Conservation (phyloP, 1,284 basidiomycete species). For the Puccinia horiana region DNA sequence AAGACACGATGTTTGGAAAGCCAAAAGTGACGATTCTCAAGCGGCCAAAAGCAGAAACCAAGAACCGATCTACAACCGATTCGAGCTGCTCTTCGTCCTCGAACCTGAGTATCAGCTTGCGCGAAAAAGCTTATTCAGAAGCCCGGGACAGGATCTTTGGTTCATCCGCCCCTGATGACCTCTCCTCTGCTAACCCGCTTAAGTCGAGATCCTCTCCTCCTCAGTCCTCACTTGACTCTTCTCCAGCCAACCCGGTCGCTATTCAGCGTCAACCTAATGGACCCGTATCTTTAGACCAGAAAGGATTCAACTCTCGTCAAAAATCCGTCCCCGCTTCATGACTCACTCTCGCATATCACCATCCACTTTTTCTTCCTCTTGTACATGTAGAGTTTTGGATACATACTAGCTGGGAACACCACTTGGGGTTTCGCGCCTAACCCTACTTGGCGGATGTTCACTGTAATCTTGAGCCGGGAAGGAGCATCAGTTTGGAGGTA, state of each 20-base stretch:
- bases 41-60: conserved; percentile 19
- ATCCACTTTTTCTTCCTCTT: neutral
- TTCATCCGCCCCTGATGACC: neutral
- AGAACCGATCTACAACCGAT: neutral
- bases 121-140: conserved; percentile 43
- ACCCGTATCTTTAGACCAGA: conserved; percentile 3
- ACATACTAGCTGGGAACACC: neutral
- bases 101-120: neutral
- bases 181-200: neutral
- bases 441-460: neutral
- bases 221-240: neutral
- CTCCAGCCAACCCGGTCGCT: neutral
- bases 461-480: no score
- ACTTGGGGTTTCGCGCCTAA: neutral
- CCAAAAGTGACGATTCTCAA: conserved; percentile 23
- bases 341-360: neutral
- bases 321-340: conserved; percentile 9
- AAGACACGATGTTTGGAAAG: conserved; percentile 39
- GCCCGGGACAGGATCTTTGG: conserved; percentile 38
- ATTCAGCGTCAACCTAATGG: conserved; percentile 41
- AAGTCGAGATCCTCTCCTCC: neutral
- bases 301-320: conserved; percentile 42
- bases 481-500: no score
- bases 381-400: neutral
- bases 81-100: conserved; percentile 14